These are phyloP conservation scores for Colletotrichum phormii DNA, from an alignment of 2,329 filamentous ascomycete species.

Conservation along the genomic window DNA sequence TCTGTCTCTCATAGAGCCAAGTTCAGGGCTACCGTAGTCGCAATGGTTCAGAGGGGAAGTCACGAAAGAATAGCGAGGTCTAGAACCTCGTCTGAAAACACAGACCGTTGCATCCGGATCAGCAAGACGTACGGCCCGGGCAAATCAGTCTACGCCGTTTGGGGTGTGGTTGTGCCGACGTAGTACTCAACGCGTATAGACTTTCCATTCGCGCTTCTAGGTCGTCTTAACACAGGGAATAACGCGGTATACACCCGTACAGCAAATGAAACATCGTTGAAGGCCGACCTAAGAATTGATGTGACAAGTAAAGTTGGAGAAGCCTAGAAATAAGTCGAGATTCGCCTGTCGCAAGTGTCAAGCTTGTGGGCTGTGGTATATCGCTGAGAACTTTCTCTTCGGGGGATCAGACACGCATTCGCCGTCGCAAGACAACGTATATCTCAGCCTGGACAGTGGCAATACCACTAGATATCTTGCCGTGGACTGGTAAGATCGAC, in stretches of 20 bases:
- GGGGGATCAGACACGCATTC: background rate
- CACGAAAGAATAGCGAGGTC: background rate
- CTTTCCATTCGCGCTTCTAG: slow-evolving; percentile 20
- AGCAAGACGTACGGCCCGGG: background rate
- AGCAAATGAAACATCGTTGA: slow-evolving; percentile 23
- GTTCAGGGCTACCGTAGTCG: background rate
- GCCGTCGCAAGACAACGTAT: background rate
- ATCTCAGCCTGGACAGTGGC: background rate
- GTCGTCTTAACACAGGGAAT: background rate
- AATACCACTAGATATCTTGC: background rate
- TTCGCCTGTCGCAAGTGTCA: background rate
- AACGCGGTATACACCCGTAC: background rate
- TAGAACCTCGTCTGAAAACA: slow-evolving; percentile 17
- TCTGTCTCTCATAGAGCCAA: background rate
- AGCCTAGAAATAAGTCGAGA: background rate
- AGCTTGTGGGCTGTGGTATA: background rate
- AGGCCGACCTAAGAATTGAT: slow-evolving; percentile 5
- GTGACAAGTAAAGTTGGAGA: background rate
- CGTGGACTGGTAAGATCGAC: background rate
- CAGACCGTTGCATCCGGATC: slow-evolving; percentile 22
- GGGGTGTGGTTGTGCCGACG: background rate
- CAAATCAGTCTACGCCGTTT: background rate
- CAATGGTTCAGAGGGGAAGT: background rate
- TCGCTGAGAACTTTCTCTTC: background rate
- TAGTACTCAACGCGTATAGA: slow-evolving; percentile 25